Percentiles rank a stretch among this genome's conserved stretches.
Evolutionary conservation across 306 rosid genomes (phyloP).

Genomic region (Rosa rugosa): DNA sequence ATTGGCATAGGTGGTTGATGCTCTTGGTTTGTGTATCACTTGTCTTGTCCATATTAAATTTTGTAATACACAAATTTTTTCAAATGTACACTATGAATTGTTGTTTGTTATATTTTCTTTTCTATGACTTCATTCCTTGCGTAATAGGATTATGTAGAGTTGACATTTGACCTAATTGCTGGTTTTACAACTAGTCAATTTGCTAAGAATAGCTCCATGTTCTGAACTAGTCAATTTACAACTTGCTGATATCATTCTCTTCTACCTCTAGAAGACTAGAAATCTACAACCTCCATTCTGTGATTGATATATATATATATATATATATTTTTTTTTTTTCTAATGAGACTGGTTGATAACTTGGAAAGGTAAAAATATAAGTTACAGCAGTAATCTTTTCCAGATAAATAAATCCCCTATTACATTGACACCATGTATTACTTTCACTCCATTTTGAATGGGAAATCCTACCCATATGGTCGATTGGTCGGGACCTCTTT

Average conservation of each 20-base stretch:
- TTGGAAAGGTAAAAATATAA: background rate
- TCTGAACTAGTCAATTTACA: background rate
- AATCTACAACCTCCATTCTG: background rate
- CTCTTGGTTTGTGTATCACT: constrained; percentile 22
- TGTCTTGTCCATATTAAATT: constrained; percentile 37
- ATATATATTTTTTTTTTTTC: background rate
- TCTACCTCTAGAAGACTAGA: background rate
- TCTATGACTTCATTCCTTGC: background rate
- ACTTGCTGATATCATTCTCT: background rate
- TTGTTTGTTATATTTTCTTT: background rate
- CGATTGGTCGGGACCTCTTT: background rate
- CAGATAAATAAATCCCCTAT: background rate
- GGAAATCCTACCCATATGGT: constrained; percentile 1
- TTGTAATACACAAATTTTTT: background rate
- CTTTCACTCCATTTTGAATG: background rate
- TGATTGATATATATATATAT: background rate
- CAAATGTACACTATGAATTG: constrained; percentile 5
- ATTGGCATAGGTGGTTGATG: constrained; percentile 16
- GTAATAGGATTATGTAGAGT: background rate
- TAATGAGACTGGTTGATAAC: background rate
- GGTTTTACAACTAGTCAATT: background rate
- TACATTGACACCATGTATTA: background rate
- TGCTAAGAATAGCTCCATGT: background rate
- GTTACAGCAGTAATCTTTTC: background rate
- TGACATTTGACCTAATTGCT: background rate